Conservation (phyloP, 441 rosid genomes). For the Arabidopsis lyrata region DNA sequence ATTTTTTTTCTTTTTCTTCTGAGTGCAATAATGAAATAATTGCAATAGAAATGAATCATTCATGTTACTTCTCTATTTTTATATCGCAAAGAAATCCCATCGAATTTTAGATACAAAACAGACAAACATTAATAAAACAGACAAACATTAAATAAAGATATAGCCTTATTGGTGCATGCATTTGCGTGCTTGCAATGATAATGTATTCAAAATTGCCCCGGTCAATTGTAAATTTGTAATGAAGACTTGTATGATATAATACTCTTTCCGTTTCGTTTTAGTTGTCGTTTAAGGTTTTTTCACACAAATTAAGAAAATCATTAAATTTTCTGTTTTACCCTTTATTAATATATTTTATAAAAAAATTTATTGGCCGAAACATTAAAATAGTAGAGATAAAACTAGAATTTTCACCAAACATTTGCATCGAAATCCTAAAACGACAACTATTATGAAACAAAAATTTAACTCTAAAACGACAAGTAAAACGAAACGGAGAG, state of each 20-base stretch:
- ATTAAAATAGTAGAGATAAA: too few species aligned
- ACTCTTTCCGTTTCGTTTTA: not conserved
- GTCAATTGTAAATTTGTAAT: conserved; percentile 31
- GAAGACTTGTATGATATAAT: not conserved
- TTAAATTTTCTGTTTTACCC: too few species aligned
- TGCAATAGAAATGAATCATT: conserved; percentile 14
- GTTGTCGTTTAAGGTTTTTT: too few species aligned
- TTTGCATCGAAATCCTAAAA: too few species aligned
- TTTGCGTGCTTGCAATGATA: conserved; percentile 19
- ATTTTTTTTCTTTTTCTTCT: conserved; percentile 7
- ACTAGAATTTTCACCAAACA: too few species aligned
- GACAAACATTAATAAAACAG: not conserved
- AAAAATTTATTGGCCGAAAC: too few species aligned
- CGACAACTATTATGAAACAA: too few species aligned
- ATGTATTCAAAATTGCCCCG: not conserved
- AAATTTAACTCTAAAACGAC: too few species aligned
- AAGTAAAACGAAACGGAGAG: too few species aligned
- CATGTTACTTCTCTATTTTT: conserved; percentile 19
- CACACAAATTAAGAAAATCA: too few species aligned
- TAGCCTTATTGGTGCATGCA: conserved; percentile 21
- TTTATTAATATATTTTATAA: too few species aligned
- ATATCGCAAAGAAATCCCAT: conserved; percentile 1
- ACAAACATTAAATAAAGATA: not conserved
- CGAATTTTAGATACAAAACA: conserved; percentile 26
- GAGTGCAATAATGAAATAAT: conserved; percentile 20